A percentile compares a stretch with the other conserved stretches of the same genome.
Conservation (phyloP, 192 early-diverging fungal genomes). For the Fimicolochytrium jonesii region DNA sequence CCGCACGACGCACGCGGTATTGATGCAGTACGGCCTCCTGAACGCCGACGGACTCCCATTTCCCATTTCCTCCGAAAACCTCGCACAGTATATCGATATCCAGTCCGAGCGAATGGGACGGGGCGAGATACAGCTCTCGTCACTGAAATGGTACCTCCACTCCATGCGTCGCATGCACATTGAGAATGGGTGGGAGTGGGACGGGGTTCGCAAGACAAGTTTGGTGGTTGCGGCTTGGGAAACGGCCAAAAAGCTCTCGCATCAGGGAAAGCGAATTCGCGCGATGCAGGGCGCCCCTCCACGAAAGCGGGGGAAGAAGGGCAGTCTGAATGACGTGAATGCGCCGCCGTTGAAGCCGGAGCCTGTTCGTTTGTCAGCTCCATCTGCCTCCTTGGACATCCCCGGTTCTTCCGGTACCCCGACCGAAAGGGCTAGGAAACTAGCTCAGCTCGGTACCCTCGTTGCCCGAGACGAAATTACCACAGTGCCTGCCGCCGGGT, state of each 20-base stretch:
- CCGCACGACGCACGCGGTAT: constrained; percentile 18
- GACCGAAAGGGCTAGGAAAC: neutral
- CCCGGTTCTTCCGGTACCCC: neutral
- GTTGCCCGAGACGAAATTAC: too few relatives aligned
- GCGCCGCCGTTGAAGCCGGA: neutral
- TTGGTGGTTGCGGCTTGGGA: constrained; percentile 11
- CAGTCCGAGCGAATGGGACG: constrained; percentile 19
- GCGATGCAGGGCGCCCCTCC: neutral
- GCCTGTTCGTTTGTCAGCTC: neutral
- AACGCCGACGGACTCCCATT: constrained; percentile 14
- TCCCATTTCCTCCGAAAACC: constrained; percentile 12
- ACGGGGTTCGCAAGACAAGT: constrained; percentile 8
- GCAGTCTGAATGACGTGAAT: neutral
- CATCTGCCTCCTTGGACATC: too few relatives aligned
- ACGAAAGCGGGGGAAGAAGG: neutral
- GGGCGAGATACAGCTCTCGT: constrained; percentile 24
- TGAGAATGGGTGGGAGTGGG: constrained; percentile 27
- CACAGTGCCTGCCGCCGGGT: too few relatives aligned
- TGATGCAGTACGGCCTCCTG: constrained; percentile 13
- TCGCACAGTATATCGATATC: constrained; percentile 15
- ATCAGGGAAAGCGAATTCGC: constrained; percentile 2
- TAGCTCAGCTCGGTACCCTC: too few relatives aligned
- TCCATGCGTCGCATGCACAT: constrained; percentile 24
- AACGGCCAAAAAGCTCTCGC: constrained; percentile 11
- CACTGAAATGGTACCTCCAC: constrained; percentile 27